Evolutionary conservation across 495 filamentous ascomycete genomes (phyloP), one percentile per base, ranked within the genome.

Genomic region (Penicillium maclennaniae): DNA sequence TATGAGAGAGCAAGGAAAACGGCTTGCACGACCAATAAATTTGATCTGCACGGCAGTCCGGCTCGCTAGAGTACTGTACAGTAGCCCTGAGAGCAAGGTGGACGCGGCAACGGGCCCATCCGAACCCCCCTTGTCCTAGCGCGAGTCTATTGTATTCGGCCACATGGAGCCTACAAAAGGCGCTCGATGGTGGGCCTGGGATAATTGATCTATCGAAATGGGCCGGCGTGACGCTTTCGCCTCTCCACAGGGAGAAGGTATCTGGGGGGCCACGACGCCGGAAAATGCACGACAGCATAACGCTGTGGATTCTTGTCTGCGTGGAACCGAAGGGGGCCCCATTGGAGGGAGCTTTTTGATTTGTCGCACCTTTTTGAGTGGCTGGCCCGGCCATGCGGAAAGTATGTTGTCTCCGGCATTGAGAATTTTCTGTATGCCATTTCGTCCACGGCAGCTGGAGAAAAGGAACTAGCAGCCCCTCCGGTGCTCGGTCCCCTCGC

Each of bases 221-320:
- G n/a, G 50, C n/a, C 34, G 43, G 26, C 25, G 40, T 15, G 42
- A 27, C 40, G 17, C 49, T 12, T 42, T 28, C n/a, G 10, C 34
- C 17, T 19, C 49, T 43, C 50, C 45, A 46, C 41, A 31, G 12
- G 50, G 55, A 59, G 51, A 57, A 50, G 7, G n/a, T 54, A 9
- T 56, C 53, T 49, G 21, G 21, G 38, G 34, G 39, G 28, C 53
- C 47, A 25, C 39, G 6, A 31, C 51, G 25, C 28, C 50, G 54
- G 50, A 49, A 56, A 48, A 53, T 65, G 59, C 59, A 60, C 34
- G 37, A 51, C 56, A 59, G 26, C 39, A 62, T 53, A 44, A 28
- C 49, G 38, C 46, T 6, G 47, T 23, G 53, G 39, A 59, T 57
- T 55, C 50, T 53, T 47, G 52, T 42, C 53, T 31, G 51, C 48